Conservation (phyloP, 768 basidiomycete species). For the Mycena filopes region DNA sequence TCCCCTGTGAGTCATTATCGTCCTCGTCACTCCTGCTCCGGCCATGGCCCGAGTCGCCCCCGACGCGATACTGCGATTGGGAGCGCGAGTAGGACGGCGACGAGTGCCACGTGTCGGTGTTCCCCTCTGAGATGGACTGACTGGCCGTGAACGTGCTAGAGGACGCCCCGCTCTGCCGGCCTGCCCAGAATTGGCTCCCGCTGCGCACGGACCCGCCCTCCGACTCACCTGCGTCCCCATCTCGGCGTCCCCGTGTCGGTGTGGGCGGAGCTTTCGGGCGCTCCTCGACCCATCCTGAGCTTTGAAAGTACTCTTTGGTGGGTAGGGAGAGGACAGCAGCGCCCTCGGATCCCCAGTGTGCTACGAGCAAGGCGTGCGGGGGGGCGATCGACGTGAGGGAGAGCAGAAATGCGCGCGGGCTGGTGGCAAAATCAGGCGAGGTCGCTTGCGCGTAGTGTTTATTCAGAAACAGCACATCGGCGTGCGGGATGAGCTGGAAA, state of each 20-base stretch:
- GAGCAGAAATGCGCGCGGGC: slow-evolving; percentile 81
- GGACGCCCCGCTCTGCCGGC: slow-evolving; percentile 62
- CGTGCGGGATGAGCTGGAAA: slow-evolving; percentile 83
- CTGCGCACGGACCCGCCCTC: slow-evolving; percentile 61
- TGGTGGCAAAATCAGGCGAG: slow-evolving; percentile 66
- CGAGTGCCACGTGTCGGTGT: slow-evolving; percentile 41
- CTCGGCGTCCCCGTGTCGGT: slow-evolving; percentile 33
- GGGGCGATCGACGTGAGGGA: slow-evolving; percentile 75
- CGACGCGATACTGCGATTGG: slow-evolving; percentile 29
- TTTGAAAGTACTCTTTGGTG: slow-evolving; percentile 88
- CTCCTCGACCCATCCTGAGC: slow-evolving; percentile 81
- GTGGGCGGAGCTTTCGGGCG: slow-evolving; percentile 37
- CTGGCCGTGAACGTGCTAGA: slow-evolving; percentile 65
- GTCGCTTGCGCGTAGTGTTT: slow-evolving; percentile 75
- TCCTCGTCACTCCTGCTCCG: slow-evolving; percentile 54
- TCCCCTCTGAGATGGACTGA: slow-evolving; percentile 36
- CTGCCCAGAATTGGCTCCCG: slow-evolving; percentile 84
- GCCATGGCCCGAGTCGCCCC: slow-evolving; percentile 33
- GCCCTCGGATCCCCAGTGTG: slow-evolving; percentile 83
- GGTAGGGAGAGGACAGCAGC: slow-evolving; percentile 85
- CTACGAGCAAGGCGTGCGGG: slow-evolving; percentile 82
- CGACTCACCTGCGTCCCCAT: slow-evolving; percentile 33
- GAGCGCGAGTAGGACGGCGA: slow-evolving; percentile 37
- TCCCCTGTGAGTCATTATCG: slow-evolving; percentile 69
- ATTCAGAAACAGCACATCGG: slow-evolving; percentile 84